Evolutionary conservation across 1,139 yeast species (phyloP).

Genomic region (Hyphopichia fennica): DNA sequence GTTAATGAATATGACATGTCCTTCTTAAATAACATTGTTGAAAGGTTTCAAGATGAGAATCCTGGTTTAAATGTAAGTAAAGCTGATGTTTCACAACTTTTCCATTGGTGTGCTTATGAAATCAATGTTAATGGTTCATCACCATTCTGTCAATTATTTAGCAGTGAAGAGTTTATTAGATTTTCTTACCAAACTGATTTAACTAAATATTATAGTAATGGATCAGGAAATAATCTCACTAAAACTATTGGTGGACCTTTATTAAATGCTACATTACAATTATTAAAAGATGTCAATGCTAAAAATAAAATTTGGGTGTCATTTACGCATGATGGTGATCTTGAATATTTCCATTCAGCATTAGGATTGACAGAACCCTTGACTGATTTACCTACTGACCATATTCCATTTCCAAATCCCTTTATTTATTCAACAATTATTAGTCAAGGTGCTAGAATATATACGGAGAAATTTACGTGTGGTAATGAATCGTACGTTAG

Average conservation of each 20-base stretch:
- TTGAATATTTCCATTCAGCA: constrained; percentile 49
- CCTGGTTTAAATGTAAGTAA: constrained; percentile 26
- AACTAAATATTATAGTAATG: constrained; percentile 40
- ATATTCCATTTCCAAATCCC: constrained; percentile 40
- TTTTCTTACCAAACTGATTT: constrained; percentile 43
- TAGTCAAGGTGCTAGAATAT: constrained; percentile 58
- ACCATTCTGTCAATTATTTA: constrained; percentile 45
- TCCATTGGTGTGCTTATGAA: constrained; percentile 49
- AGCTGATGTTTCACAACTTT: constrained; percentile 35
- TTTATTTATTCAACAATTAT: constrained; percentile 49
- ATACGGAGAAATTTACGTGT: constrained; percentile 49
- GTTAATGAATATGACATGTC: constrained; percentile 16
- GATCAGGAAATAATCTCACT: constrained; percentile 46
- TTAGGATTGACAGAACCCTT: constrained; percentile 46
- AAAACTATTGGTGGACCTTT: constrained; percentile 43
- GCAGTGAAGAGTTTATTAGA: constrained; percentile 42
- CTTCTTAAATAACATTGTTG: constrained; percentile 21
- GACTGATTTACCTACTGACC: constrained; percentile 17
- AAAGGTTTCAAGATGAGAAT: constrained; percentile 27
- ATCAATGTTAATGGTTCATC: constrained; percentile 45
- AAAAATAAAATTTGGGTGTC: constrained; percentile 40
- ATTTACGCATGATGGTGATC: constrained; percentile 63
- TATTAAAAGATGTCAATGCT: constrained; percentile 25
- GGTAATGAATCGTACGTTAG: constrained; percentile 43
- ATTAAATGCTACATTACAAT: constrained; percentile 44